Conservation (phyloP, 2,329 filamentous ascomycete genomes). For the Alternaria postmessia region DNA sequence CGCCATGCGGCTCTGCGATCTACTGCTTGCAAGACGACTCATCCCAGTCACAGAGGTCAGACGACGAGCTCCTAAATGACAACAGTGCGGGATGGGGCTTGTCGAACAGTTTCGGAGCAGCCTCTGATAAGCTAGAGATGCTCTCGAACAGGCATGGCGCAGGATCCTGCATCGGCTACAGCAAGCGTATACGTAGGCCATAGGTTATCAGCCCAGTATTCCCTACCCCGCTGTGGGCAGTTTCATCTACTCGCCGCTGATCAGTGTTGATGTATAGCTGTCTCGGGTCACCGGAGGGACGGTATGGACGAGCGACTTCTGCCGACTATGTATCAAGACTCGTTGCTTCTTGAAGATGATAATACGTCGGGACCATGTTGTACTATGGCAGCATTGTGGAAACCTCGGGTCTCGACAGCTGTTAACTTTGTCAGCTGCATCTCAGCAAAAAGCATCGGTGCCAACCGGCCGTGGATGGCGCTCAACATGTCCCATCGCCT, state of each 20-base stretch:
- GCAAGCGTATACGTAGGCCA: constrained; percentile 26
- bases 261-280: constrained; percentile 14
- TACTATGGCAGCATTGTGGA: not conserved
- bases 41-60: constrained; percentile 33
- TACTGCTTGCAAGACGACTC: constrained; percentile 4
- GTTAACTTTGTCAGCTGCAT: constrained; percentile 25
- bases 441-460: constrained; percentile 19
- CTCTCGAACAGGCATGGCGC: constrained; percentile 29
- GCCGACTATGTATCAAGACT: not conserved
- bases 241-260: constrained; percentile 20
- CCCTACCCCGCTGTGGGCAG: constrained; percentile 40
- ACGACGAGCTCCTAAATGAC: constrained; percentile 31
- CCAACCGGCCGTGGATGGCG: constrained; percentile 25
- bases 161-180: constrained; percentile 41
- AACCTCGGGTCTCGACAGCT: constrained; percentile 16
- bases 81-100: constrained; percentile 17
- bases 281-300: not conserved
- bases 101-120: constrained; percentile 19
- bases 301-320: not conserved
- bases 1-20: constrained; percentile 45
- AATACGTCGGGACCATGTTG: not conserved
- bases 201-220: constrained; percentile 26
- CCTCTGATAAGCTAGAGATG: constrained; percentile 43
- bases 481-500: constrained; percentile 25
- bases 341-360: not conserved